A percentile compares a stretch with the other conserved stretches of the same genome.
These are phyloP conservation scores for Termitomyces eurrhizus DNA, from an alignment of 768 basidiomycete genomes.

Conservation along the genomic window DNA sequence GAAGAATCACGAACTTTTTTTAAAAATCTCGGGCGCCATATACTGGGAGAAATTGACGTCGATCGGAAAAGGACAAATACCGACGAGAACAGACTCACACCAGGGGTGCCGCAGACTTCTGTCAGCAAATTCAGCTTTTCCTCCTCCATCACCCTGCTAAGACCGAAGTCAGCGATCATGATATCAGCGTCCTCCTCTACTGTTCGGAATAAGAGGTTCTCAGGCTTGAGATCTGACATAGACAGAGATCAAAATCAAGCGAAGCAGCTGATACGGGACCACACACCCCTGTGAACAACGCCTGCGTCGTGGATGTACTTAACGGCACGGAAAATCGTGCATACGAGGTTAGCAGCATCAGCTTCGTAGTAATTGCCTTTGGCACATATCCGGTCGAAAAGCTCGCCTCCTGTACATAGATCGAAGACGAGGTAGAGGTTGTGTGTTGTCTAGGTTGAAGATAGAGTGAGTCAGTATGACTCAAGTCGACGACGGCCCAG, in stretches of 20 bases:
- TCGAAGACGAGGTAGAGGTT: conserved; percentile 95
- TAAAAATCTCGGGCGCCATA: conserved; percentile 97
- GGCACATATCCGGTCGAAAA: conserved; percentile 98
- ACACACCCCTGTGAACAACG: conserved; percentile 85
- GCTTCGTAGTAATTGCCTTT: conserved; percentile 96
- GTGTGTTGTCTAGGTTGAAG: conserved; percentile 68
- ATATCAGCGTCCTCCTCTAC: conserved; percentile 89
- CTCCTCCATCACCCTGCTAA: conserved; percentile 88
- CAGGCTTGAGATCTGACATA: conserved; percentile 83
- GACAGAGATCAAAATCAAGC: background rate
- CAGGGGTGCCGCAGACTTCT: conserved; percentile 94
- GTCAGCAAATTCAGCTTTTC: conserved; percentile 85
- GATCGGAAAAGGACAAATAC: background rate
- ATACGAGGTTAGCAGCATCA: conserved; percentile 85
- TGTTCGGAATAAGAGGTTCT: conserved; percentile 94
- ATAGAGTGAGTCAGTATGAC: conserved; percentile 1
- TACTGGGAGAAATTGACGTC: conserved; percentile 40
- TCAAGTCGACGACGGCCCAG: background rate
- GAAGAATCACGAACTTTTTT: conserved; percentile 56
- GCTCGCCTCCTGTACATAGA: conserved; percentile 94
- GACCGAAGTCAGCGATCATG: conserved; percentile 96
- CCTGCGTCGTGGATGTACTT: conserved; percentile 88
- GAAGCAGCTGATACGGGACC: background rate
- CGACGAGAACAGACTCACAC: conserved; percentile 38
- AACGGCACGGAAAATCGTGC: conserved; percentile 84